Evolutionary conservation across 139 green algal genomes (phyloP), one percentile per base, ranked within the genome.

Genomic region (Coelastrella sp.): DNA sequence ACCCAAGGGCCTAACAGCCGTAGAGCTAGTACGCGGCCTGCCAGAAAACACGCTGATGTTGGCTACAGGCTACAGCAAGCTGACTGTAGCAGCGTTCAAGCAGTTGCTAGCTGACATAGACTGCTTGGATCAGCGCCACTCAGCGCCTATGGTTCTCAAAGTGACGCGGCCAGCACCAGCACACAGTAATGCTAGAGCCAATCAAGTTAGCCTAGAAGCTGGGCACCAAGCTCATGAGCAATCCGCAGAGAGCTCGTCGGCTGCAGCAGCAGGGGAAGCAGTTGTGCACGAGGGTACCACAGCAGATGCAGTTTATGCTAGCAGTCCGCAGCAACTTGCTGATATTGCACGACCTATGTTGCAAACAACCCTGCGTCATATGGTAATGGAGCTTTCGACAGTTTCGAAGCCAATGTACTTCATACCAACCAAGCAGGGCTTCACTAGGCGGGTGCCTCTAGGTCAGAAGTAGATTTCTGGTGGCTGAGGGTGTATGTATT

Each of bases 61-160:
- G 54, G 68, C 71, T n/a, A n/a, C 19, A 6, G 8, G 6, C 8
- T 80, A 20, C 22, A n/a, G 57, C 13, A 54, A 73, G 7, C 19
- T 88, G 3, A 68, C 83, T 10, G 7, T 68, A 10, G 4, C 17
- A 13, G 68, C 83, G 19, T 32, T 88, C 5, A 14, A 23, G 68
- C 68, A 80, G 83, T 54, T 88, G 66, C 54, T 88, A n/a, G 68
- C 54, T n/a, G 83, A 88, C 8, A 11, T 88, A 10, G 68, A 88
- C 68, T 73, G 68, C 54, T 14, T 88, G 54, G 83, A 88, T 17
- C 61, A 61, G 83, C 83, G 71, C 10, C 83, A 88, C 13, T 73
- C 68, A 57, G 83, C 83, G 4, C 68, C 83, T 5, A 88, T 88
- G 83, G 68, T 88, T 19, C 68, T 88, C 6, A 80, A 80, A 6